These are phyloP conservation scores for Glomus cerebriforme DNA, from an alignment of 192 early-diverging fungal species.

Conservation along the genomic window DNA sequence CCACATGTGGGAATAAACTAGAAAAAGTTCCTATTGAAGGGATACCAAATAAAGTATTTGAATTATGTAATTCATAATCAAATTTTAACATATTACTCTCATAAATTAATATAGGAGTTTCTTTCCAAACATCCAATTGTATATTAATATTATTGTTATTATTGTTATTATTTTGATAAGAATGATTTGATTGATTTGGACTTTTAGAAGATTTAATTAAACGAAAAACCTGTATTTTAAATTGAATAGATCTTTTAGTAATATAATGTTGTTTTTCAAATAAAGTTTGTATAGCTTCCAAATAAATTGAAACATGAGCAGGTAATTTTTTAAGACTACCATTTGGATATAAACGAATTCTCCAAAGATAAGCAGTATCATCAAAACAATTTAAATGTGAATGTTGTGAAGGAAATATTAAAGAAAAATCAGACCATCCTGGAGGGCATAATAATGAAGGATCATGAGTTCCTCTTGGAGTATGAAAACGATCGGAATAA, in stretches of 20 bases:
- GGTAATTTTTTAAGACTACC: conserved; percentile 2
- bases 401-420: background rate
- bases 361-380: conserved; percentile 15
- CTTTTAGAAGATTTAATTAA: background rate
- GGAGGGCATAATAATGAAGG: background rate
- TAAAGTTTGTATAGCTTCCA: conserved; percentile 15
- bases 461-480: background rate
- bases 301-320: conserved; percentile 5
- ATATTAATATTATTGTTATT: background rate
- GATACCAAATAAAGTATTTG: background rate
- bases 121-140: background rate
- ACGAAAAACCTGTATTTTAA: conserved; percentile 6
- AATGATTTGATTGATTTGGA: background rate
- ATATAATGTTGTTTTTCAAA: conserved; percentile 12
- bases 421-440: background rate
- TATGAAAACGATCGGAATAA: background rate
- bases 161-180: background rate
- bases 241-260: background rate
- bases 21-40: background rate
- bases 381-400: background rate
- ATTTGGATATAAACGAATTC: conserved; percentile 21
- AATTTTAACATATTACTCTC: background rate
- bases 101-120: background rate
- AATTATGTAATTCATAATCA: conserved; percentile 11
- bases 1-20: background rate